Percentiles rank a stretch among this genome's conserved stretches.
Evolutionary conservation across 257 asterid species (phyloP).

Genomic region (Solanum etuberosum): DNA sequence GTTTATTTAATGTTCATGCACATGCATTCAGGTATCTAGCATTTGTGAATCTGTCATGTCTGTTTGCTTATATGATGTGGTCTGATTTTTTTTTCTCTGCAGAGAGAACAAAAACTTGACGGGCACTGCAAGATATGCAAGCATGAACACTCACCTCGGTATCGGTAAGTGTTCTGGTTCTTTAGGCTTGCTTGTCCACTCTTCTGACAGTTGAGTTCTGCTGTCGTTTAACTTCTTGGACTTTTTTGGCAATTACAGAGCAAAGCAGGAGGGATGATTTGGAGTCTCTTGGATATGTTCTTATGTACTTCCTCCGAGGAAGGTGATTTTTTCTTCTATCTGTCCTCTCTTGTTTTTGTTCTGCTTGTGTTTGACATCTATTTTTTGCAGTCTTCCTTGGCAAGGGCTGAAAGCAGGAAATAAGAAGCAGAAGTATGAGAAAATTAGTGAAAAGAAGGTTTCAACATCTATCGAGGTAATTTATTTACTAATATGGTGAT

Average conservation of each 20-base stretch:
- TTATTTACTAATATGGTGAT: background rate
- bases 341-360: slow-evolving; percentile 8
- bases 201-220: background rate
- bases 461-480: slow-evolving; percentile 95
- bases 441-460: slow-evolving; percentile 88
- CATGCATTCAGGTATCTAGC: background rate
- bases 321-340: slow-evolving; percentile 31
- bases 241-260: slow-evolving; percentile 25
- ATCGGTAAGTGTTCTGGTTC: slow-evolving; percentile 46
- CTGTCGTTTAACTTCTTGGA: background rate
- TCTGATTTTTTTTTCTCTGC: slow-evolving; percentile 7
- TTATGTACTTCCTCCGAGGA: slow-evolving; percentile 92
- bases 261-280: slow-evolving; percentile 99
- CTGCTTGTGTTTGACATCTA: slow-evolving; percentile 22
- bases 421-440: slow-evolving; percentile 91
- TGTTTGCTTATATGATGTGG: background rate
- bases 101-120: slow-evolving; percentile 98
- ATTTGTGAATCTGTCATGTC: background rate
- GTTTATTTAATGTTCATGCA: background rate
- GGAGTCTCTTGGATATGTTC: slow-evolving; percentile 96
- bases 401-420: slow-evolving; percentile 97
- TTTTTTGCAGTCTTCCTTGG: slow-evolving; percentile 79
- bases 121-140: slow-evolving; percentile 96
- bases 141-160: slow-evolving; percentile 98
- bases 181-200: background rate